Evolutionary conservation across 148 eudicot species (phyloP), one percentile per base, ranked within the genome.

Genomic region (Cornus florida): DNA sequence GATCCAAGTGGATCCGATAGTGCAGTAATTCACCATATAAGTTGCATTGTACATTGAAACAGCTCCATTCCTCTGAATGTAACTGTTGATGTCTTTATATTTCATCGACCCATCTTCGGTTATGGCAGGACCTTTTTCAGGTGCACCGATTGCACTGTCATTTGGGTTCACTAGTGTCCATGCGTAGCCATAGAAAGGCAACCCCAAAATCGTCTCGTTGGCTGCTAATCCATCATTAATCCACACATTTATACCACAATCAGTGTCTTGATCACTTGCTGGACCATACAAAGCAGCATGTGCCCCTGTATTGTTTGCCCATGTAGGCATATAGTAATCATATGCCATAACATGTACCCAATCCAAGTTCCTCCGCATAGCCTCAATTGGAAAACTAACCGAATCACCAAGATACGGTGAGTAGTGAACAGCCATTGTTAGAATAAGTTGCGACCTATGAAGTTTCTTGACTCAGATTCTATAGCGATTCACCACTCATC

Each of bases 121-220:
- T 3, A 72, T 1, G 3, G 81, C 76, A 3, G 56, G 66, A 16
- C 82, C 82, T 6, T 24, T 43, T 0, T 77, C 38, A 6, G 73
- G 73, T 20, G 77, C 71, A 7, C 77, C 77, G n/a, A 73, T 66
- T 38, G 17, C 73, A 9, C 53, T 68, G 20, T 80, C 12, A 1
- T 13, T 24, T 1, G 82, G 56, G 9, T 73, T n/a, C 33, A 20
- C 59, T 20, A 80, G 66, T 32, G 32, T 80, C 82, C 82, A 79
- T 0, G 82, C 71, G 53, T 79, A 79, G 9, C 82, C 82, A 56
- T 66, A 73, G 35, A 72, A 79, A 31, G 77, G 77, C 43, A 79
- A 39, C 7, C 82, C 82, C 71, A 79, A 68, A 46, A 79, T 53
- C 19, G 73, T 4, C 66, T 79, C 33, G n/a, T 53, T 33, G 4